Evolutionary conservation across 805 yeast genomes (phyloP), one percentile per base, ranked within the genome.

Genomic region (Yarrowia sp.): DNA sequence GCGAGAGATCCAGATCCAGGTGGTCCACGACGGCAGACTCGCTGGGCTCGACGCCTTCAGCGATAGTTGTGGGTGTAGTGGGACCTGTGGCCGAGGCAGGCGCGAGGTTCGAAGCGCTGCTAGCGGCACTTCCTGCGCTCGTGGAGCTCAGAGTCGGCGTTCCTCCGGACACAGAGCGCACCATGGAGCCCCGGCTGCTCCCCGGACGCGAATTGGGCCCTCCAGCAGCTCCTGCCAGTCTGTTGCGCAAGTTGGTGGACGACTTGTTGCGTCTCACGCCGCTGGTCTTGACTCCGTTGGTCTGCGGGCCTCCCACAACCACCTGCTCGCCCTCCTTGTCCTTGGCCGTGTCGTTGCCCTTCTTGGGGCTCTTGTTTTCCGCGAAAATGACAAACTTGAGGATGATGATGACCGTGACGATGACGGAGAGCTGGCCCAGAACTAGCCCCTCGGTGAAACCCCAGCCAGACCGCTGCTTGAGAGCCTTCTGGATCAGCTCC

Each of bases 361-460:
- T 51, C 14, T 51, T 51, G 24, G 58, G 42, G 24, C 32, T 31
- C 32, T 51, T 55, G 36, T 55, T 55, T 14, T 55, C 61, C 16
- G 61, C 61, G 25, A 55, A 55, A 31, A 55, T 55, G 29, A 55
- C 61, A 27, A 55, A 55, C 47, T 55, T 55, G 46, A 55, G 47
- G 27, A 55, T 38, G 19, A 55, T 39, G 6, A 39, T 55, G 21
- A 55, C 61, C 27, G 61, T 55, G 29, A 55, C 18, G 12, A 55
- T 55, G 22, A 55, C 61, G 6, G 61, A 55, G 16, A 55, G 19
- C 18, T 55, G 61, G 21, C 61, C 61, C 19, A 55, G 35, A 10
- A 55, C 47, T 12, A 55, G 61, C 2, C 61, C 61, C n/a, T 55
- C 47, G 12, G 61, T 55, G 21, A 55, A 55, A 5, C 61, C 61